phyloP scores from a whole-genome alignment of 257 asterid genomes.

The Solanum chiquidenum region DNA sequence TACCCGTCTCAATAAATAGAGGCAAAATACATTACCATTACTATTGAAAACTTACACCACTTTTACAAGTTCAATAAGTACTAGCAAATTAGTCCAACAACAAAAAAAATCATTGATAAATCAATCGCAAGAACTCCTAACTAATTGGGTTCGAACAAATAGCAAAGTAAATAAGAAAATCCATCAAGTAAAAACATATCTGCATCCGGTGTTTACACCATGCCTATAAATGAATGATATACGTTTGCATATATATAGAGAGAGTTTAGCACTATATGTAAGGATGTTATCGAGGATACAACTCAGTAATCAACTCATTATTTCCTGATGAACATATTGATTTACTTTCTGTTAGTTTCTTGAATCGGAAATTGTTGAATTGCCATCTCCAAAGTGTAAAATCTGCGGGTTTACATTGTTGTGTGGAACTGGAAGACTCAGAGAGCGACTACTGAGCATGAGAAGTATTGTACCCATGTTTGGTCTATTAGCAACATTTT shows the following conservation, averaged over 20 bases:
- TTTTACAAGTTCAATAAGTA: not conserved
- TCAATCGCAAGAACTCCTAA: not conserved
- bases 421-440: conserved; percentile 1
- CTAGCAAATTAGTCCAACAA: not conserved
- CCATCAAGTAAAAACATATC: not conserved
- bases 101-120: not conserved
- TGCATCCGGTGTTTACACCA: not conserved
- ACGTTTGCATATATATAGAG: no score
- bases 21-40: not conserved
- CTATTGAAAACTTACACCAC: not conserved
- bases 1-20: not conserved
- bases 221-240: not conserved
- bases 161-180: not conserved
- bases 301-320: not conserved
- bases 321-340: not conserved
- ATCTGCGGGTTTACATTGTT: not conserved
- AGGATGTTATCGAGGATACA: not conserved
- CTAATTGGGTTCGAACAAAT: not conserved
- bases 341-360: not conserved
- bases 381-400: not conserved
- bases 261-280: not conserved
- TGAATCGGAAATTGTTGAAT: not conserved
- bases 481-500: conserved; percentile 11
- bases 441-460: conserved; percentile 15
- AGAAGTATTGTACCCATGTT: conserved; percentile 13